Base-by-base conservation (phyloP, 106 monocot genomes). In the Dendrobium catenatum region DNA sequence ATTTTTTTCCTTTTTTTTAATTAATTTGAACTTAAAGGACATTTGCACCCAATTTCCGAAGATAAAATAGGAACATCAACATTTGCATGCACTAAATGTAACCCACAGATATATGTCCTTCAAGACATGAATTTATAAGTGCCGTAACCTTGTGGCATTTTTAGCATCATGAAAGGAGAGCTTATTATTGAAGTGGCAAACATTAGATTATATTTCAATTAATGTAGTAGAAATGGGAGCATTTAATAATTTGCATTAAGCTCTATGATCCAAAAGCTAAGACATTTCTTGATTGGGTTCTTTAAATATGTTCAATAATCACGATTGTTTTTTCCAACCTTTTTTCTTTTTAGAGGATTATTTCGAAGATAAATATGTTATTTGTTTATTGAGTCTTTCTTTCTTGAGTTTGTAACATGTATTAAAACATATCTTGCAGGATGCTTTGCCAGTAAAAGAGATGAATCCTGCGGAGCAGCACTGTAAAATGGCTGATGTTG, bases 401-500 rank as follows among this genome's bases (percentile, higher is more conserved):
- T 29, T 37, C 37, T 40, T 27, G 27, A 27, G 0, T 70, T 70
- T 37, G 16, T 70, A 70, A 70, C 70, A 26, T 61, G 20, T 33
- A 74, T 19, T 76, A 51, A 22, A 49, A 24, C 9, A 49, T 49
- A 49, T 6, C 41, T 81, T 85, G 84, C 87, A 99, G 99, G 99
- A 99, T 95, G 99, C 95, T 81, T 89, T 99, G 73, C 95, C 91
- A 22, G 82, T 43, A 9, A 91, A 95, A 81, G 99, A 99, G 85
- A 99, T 99, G 95, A 83, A 91, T 86, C 78, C 84, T 87, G 95
- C 99, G 75, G 89, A 91, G 83, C 87, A 91, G 78, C 95, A 99
- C 29, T 99, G 99, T 75, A 91, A 84, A 82, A 81, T 64, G 64
- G 95, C 99, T 77, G 99, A 99, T 84, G 40, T 99, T 64, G 88